Evolutionary conservation across 2,329 filamentous ascomycete species (phyloP), one percentile per base, ranked within the genome.

Genomic region (Clarireedia paspali): DNA sequence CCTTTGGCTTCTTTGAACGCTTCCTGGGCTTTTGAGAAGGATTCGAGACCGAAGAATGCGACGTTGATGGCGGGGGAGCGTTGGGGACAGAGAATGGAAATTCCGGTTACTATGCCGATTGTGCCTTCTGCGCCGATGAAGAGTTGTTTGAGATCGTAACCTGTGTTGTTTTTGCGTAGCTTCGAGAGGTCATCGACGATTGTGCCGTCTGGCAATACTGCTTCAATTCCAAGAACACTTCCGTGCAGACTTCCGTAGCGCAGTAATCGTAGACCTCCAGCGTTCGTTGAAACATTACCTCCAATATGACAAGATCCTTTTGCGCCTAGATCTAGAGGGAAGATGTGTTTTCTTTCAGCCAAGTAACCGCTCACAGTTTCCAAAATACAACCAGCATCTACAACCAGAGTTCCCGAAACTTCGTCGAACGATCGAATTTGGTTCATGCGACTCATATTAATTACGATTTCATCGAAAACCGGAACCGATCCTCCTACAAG

Each of bases 291-390:
- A 7, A 99, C 86, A 70, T 97, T 99, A 50, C 94, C 94, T 63
- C 95, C 94, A 61, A 99, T 87, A 59, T 97, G 91, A 72, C 94
- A 97, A 6, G 90, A 96, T 2, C 94, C 94, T 75, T 99, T 99
- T 14, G 94, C 94, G 53, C 92, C 95, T n/a, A 99, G 82, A 70
- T 99, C 95, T 47, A 99, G 79, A 20, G 94, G 94, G 75, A 97
- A 99, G 66, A 99, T 87, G 74, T 96, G 86, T 49, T 85, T 84
- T 64, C 82, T 84, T 71, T 95, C 83, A 5, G 88, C 89, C 46
- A 99, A 79, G 69, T 87, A 94, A 64, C 87, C 84, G 72, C 99
- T 94, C 5, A 88, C 91, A 3, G 85, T 81, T 74, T 99, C 94
- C 14, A 99, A 80, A 59, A 99, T 90, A 59, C 89, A 88, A 62